Evolutionary conservation across 768 basidiomycete genomes (phyloP).

Genomic region (Baorangia bicolor): DNA sequence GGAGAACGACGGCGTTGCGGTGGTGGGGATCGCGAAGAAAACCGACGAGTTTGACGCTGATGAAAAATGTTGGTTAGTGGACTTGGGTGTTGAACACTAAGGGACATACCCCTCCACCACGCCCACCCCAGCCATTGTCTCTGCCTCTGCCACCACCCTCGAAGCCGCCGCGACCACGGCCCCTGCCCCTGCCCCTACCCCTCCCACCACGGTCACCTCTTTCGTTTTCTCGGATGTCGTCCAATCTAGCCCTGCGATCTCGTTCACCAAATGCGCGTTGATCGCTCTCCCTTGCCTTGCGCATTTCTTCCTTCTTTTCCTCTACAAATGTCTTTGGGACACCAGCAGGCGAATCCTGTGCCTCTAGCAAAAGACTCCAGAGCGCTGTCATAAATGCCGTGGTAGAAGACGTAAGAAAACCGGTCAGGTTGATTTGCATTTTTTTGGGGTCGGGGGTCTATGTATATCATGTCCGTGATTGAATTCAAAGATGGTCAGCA

Average conservation of each 20-base stretch:
- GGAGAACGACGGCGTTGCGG: conserved; percentile 49
- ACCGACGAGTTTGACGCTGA: conserved; percentile 47
- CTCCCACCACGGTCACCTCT: conserved; percentile 46
- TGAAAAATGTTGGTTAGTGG: conserved; percentile 9
- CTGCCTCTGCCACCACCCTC: conserved; percentile 50
- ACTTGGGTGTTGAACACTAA: neutral
- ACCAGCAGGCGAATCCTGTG: conserved; percentile 84
- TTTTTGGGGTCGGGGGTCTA: conserved; percentile 90
- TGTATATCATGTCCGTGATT: conserved; percentile 41
- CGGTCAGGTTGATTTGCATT: conserved; percentile 93
- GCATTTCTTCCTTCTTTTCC: conserved; percentile 89
- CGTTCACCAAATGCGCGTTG: conserved; percentile 65
- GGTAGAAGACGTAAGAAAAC: conserved; percentile 89
- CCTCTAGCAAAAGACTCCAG: conserved; percentile 92
- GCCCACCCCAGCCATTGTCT: conserved; percentile 65
- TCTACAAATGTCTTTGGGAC: conserved; percentile 90
- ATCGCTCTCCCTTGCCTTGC: conserved; percentile 63
- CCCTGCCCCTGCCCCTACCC: conserved; percentile 60
- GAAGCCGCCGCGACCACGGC: conserved; percentile 48
- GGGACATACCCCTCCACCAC: conserved; percentile 51
- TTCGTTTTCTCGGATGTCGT: conserved; percentile 67
- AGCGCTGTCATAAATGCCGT: conserved; percentile 82
- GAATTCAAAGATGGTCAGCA: neutral
- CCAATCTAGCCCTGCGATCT: conserved; percentile 64
- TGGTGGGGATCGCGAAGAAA: conserved; percentile 43